Percentiles rank a stretch among this genome's conserved stretches.
These are phyloP conservation scores for Chaetoscypha palmicola DNA, from an alignment of 2,329 filamentous ascomycete species.

Conservation along the genomic window DNA sequence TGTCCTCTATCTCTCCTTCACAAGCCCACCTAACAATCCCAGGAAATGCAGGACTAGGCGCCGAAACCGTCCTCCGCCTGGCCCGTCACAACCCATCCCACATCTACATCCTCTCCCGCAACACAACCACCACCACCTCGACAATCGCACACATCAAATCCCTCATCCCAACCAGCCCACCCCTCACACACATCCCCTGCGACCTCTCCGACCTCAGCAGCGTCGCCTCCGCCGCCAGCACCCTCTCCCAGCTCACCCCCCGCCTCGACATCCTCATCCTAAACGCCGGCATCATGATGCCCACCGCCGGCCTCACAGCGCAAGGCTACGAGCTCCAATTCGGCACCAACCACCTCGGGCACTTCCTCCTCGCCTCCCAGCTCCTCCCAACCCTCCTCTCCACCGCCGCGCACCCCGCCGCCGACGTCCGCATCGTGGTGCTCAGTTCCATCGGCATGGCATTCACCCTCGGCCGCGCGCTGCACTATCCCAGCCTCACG, in stretches of 20 bases:
- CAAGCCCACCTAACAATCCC: background rate
- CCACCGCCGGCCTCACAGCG: conserved; percentile 32
- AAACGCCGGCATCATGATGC: conserved; percentile 41
- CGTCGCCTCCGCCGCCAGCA: conserved; percentile 35
- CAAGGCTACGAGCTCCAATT: conserved; percentile 45
- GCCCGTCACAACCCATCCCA: conserved; percentile 35
- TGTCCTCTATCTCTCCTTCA: background rate
- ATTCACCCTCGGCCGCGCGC: conserved; percentile 11
- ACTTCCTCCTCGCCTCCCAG: conserved; percentile 38
- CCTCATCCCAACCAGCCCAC: conserved; percentile 18
- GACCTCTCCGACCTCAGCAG: conserved; percentile 40
- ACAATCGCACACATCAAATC: conserved; percentile 35
- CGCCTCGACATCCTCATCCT: conserved; percentile 40
- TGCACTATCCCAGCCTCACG: conserved; percentile 31
- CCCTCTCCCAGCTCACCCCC: conserved; percentile 31
- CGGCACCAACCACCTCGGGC: conserved; percentile 43
- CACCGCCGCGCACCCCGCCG: conserved; percentile 17
- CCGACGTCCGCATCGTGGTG: conserved; percentile 20
- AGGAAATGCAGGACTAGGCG: conserved; percentile 39
- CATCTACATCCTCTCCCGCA: conserved; percentile 35
- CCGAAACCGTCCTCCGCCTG: conserved; percentile 35
- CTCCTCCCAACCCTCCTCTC: conserved; percentile 31
- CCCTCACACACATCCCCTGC: conserved; percentile 34
- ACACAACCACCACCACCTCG: conserved; percentile 32
- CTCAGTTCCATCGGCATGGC: conserved; percentile 14